A percentile compares a stretch with the other conserved stretches of the same genome.
phyloP scores from a whole-genome alignment of 805 yeast species.

The Jamesozyma lodderae region DNA sequence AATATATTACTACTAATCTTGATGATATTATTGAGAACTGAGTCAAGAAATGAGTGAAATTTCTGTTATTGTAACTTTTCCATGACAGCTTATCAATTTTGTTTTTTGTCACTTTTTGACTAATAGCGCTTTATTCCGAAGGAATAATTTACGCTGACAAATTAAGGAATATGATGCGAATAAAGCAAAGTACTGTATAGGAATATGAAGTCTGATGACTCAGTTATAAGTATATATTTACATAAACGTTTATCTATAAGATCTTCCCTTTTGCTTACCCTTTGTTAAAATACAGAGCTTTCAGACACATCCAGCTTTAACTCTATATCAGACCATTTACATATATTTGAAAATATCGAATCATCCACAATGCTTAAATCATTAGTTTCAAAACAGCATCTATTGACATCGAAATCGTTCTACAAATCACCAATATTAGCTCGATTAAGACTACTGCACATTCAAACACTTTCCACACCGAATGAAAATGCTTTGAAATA shows the following conservation, averaged over 20 bases:
- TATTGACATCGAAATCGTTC: not conserved
- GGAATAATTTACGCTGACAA: not conserved
- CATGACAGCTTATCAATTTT: not conserved
- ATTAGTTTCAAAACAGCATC: not conserved
- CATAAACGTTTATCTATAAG: no score
- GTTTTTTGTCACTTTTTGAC: no score
- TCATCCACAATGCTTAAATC: not conserved
- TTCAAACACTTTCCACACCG: constrained; percentile 54
- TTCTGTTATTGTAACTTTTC: not conserved
- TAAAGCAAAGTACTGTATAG: no score
- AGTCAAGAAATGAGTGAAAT: no score
- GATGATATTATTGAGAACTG: constrained; percentile 5
- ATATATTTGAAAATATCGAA: no score
- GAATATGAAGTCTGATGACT: no score
- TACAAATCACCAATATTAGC: constrained; percentile 2
- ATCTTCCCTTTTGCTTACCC: no score
- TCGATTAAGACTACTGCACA: constrained; percentile 17
- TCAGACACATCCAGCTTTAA: not conserved
- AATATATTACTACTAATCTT: not conserved
- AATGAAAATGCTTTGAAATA: constrained; percentile 70
- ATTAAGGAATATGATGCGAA: not conserved
- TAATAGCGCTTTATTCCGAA: not conserved
- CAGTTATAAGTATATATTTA: no score
- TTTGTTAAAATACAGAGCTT: no score
- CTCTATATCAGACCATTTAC: not conserved